These are phyloP conservation scores for Psilocybe cubensis DNA, from an alignment of 768 basidiomycete species.

Conservation along the genomic window DNA sequence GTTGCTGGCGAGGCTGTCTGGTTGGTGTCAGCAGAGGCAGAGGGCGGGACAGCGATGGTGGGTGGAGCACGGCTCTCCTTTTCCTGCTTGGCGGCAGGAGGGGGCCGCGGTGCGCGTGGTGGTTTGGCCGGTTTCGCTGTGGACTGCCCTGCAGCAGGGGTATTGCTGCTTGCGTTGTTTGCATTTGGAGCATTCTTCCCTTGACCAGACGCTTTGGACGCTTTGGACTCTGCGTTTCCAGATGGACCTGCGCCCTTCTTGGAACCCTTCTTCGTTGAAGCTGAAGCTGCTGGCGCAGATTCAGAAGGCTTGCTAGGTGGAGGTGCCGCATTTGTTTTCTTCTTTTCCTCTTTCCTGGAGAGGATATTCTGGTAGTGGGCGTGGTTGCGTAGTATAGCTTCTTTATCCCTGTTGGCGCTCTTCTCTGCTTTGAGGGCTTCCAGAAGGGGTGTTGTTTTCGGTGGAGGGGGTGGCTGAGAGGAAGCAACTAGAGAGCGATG, in stretches of 20 bases:
- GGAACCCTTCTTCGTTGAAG: not conserved
- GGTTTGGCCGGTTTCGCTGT: constrained; percentile 18
- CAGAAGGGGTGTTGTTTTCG: constrained; percentile 89
- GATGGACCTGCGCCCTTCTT: constrained; percentile 1
- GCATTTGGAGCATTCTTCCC: constrained; percentile 9
- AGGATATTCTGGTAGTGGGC: constrained; percentile 53
- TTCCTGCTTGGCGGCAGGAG: constrained; percentile 16
- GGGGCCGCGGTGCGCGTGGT: constrained; percentile 15
- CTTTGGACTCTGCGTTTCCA: not conserved
- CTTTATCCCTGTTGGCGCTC: constrained; percentile 71
- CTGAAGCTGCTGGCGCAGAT: not conserved
- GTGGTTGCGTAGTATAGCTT: constrained; percentile 71
- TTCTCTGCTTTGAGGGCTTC: constrained; percentile 92
- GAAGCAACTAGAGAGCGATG: constrained; percentile 61
- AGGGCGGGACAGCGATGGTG: constrained; percentile 14
- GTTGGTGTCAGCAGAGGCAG: no score
- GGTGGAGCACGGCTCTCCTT: constrained; percentile 4
- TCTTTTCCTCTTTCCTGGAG: constrained; percentile 41
- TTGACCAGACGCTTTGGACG: constrained; percentile 5
- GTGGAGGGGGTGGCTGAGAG: constrained; percentile 57
- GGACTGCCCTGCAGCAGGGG: constrained; percentile 6
- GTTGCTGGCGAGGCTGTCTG: constrained; percentile 5
- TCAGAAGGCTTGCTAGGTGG: constrained; percentile 2
- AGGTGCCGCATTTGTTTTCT: constrained; percentile 22
- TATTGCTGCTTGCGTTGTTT: constrained; percentile 5